Percentiles rank a stretch among this genome's conserved stretches.
Conservation (phyloP, 768 basidiomycete species). For the Pulveroboletus frians region DNA sequence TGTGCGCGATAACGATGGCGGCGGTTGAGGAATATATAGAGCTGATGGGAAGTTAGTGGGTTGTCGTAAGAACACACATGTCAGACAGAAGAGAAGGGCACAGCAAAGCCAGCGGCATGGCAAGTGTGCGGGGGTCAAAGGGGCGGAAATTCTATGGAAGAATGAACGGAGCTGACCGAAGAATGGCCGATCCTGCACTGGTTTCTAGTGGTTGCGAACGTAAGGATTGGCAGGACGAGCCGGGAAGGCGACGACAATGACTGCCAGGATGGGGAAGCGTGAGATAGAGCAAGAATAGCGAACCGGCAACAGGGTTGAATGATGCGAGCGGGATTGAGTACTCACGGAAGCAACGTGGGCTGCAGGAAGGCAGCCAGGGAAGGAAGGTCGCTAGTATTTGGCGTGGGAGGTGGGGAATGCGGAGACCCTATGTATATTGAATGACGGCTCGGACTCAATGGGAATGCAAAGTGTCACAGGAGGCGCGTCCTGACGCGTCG, state of each 20-base stretch:
- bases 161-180: constrained; percentile 26
- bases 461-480: constrained; percentile 9
- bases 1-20: constrained; percentile 17
- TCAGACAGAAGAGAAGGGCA: constrained; percentile 6
- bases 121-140: not conserved
- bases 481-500: not conserved
- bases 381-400: not conserved
- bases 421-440: constrained; percentile 4
- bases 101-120: constrained; percentile 2
- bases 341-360: constrained; percentile 22
- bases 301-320: not conserved
- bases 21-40: constrained; percentile 14
- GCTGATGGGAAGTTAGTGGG: constrained; percentile 7
- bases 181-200: constrained; percentile 17
- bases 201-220: not conserved
- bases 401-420: constrained; percentile 18
- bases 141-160: constrained; percentile 14
- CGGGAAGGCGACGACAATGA: not conserved
- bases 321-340: constrained; percentile 5
- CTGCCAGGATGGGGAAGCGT: not conserved
- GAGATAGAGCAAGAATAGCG: not conserved
- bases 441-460: constrained; percentile 18
- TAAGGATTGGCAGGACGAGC: not conserved
- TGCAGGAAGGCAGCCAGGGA: constrained; percentile 1
- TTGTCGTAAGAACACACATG: constrained; percentile 11